phyloP scores from a whole-genome alignment of 78 protist species.

The Tieghemostelium lacteum region DNA sequence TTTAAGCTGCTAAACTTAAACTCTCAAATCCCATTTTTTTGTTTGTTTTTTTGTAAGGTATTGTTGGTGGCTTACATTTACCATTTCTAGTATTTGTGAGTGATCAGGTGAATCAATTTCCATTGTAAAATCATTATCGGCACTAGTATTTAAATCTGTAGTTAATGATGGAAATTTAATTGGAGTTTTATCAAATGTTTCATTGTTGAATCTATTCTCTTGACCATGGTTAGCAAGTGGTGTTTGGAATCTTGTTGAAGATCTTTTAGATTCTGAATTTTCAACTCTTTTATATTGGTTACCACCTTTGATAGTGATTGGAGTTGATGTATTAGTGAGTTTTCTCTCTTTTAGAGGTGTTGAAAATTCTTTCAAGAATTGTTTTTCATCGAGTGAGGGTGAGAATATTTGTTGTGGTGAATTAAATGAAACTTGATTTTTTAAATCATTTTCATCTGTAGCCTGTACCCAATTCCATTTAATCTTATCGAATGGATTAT shows the following conservation, averaged over 20 bases:
- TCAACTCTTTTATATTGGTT: neutral
- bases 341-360: neutral
- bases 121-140: neutral
- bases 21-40: neutral
- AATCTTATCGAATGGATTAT: neutral
- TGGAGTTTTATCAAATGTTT: neutral
- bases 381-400: constrained; percentile 2
- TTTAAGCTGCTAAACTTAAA: neutral
- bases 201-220: too few species aligned
- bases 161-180: neutral
- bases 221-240: too few species aligned
- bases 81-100: neutral
- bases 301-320: neutral
- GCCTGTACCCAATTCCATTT: neutral
- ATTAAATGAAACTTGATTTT: too few species aligned
- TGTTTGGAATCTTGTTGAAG: neutral
- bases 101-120: neutral
- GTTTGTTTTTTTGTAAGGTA: neutral
- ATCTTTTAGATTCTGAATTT: neutral
- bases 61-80: neutral
- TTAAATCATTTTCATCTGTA: too few species aligned
- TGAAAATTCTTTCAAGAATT: constrained; percentile 20
- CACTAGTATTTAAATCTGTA: neutral
- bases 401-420: constrained; percentile 7
- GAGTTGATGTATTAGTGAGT: neutral